Base-by-base conservation (phyloP, 768 basidiomycete genomes). In the Gloeopeniophorella convolvens region DNA sequence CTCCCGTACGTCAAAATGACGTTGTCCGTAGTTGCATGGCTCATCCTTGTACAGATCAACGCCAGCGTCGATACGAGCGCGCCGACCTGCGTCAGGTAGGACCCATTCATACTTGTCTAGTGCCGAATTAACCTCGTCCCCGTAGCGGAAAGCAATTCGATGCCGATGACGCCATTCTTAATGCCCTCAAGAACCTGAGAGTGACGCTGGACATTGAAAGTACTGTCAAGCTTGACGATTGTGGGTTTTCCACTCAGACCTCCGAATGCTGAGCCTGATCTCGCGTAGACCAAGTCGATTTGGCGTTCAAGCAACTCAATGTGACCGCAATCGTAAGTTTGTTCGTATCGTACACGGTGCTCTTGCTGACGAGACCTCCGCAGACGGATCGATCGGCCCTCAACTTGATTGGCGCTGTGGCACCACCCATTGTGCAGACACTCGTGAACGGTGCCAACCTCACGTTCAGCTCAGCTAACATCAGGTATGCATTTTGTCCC, bases 351-450 rank as follows among this genome's bases (percentile, higher is more conserved):
- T 37, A 35, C 24, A 21, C 30, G 32, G 54, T 34, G 61, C 39
- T 32, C 18, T 37, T 27, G 21, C 21, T 47, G 18, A 43, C 15
- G 10, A 23, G 21, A 16, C 18, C 7, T 35, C 40, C n/a, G 42
- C 5, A 84, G 77, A 81, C 79, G 2, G 85, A 86, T 62, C 59
- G 72, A 53, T 79, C 79, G 2, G 77, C 74, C 0, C 65, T 88
- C 21, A 84, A 76, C 65, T 71, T 86, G 42, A 80, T 86, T 33
- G 82, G 83, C n/a, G 82, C 77, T 3, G 81, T 86, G 26, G 80
- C 83, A 34, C 79, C 74, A 15, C 82, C 84, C 12, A 67, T 82
- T 24, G 76, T 80, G 2, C 85, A 85, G 63, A 68, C 72, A 56
- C 72, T 88, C 13, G 83, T 87, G 21, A 74, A 80, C 40, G 70